A percentile compares a stretch with the other conserved stretches of the same genome.
These are phyloP conservation scores for Clavariopsis aquatica DNA, from an alignment of 495 filamentous ascomycete species.

Conservation along the genomic window DNA sequence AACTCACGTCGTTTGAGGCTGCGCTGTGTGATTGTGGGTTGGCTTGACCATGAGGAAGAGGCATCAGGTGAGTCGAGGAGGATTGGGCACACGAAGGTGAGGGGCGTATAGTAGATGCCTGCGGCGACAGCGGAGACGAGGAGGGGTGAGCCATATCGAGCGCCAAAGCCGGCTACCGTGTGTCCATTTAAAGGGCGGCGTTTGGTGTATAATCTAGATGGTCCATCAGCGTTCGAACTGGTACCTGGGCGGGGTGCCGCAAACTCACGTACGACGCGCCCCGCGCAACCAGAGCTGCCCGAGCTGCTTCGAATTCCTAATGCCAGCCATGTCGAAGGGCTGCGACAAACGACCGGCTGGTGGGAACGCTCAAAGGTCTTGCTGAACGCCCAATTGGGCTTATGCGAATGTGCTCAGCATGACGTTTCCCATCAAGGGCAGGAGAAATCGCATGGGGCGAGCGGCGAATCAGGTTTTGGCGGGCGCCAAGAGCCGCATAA, in stretches of 20 bases:
- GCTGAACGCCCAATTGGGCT: slow-evolving; percentile 18
- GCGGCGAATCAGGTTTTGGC: slow-evolving; percentile 10
- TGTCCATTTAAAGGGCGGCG: neutral
- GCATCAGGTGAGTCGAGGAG: slow-evolving; percentile 10
- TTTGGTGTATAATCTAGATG: slow-evolving; percentile 3
- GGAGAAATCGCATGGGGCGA: neutral
- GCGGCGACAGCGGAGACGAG: slow-evolving; percentile 15
- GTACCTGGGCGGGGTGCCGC: neutral
- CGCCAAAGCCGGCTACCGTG: neutral
- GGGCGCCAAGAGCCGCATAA: neutral
- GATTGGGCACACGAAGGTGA: neutral
- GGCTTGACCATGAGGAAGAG: slow-evolving; percentile 2
- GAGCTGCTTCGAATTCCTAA: neutral
- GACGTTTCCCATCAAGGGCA: neutral
- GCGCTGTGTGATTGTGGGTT: neutral
- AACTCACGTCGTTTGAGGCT: neutral
- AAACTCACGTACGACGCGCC: slow-evolving; percentile 14
- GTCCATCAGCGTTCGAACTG: neutral
- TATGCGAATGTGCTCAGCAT: slow-evolving; percentile 13
- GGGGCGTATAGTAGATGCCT: neutral
- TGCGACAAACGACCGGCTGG: neutral
- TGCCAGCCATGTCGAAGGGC: slow-evolving; percentile 1
- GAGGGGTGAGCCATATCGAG: slow-evolving; percentile 21
- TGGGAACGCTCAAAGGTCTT: neutral
- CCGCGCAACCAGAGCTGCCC: slow-evolving; percentile 5